Conservation (phyloP, 768 basidiomycete species). For the Boletus sp. region DNA sequence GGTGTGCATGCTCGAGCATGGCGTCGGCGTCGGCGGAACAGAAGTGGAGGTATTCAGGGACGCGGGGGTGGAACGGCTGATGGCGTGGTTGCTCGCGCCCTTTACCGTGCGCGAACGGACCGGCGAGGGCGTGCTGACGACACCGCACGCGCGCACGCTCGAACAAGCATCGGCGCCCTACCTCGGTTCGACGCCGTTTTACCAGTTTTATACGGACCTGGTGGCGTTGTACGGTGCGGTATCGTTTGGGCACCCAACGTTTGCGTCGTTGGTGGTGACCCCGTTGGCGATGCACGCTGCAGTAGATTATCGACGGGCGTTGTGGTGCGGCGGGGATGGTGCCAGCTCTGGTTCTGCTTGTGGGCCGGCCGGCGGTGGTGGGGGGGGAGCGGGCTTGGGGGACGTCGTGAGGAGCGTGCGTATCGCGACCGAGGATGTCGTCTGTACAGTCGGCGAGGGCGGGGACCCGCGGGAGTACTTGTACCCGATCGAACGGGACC, state of each 20-base stretch:
- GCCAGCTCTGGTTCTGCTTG: not conserved
- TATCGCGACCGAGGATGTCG: slow-evolving; percentile 46
- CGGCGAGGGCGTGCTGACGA: not conserved
- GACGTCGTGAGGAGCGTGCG: slow-evolving; percentile 53
- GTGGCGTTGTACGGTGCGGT: slow-evolving; percentile 86
- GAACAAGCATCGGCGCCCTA: slow-evolving; percentile 55
- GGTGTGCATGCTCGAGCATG: slow-evolving; percentile 94
- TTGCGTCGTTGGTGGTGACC: slow-evolving; percentile 71
- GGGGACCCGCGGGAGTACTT: slow-evolving; percentile 56
- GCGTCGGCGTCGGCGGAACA: slow-evolving; percentile 29
- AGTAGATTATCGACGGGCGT: slow-evolving; percentile 74
- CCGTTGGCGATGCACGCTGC: slow-evolving; percentile 76
- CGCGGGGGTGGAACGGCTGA: slow-evolving; percentile 49
- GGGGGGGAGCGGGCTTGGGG: not conserved
- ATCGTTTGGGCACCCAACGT: slow-evolving; percentile 79
- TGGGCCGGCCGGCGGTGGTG: not conserved
- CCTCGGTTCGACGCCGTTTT: slow-evolving; percentile 76
- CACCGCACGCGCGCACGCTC: slow-evolving; percentile 30
- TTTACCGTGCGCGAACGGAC: slow-evolving; percentile 36
- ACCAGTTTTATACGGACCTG: slow-evolving; percentile 91
- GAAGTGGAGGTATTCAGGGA: slow-evolving; percentile 80
- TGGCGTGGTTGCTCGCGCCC: slow-evolving; percentile 57
- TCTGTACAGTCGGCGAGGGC: slow-evolving; percentile 25
- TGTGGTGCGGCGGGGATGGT: slow-evolving; percentile 74
- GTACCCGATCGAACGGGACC: slow-evolving; percentile 65